Evolutionary conservation across 805 yeast species (phyloP), one percentile per base, ranked within the genome.

Genomic region (Pichia kluyveri): DNA sequence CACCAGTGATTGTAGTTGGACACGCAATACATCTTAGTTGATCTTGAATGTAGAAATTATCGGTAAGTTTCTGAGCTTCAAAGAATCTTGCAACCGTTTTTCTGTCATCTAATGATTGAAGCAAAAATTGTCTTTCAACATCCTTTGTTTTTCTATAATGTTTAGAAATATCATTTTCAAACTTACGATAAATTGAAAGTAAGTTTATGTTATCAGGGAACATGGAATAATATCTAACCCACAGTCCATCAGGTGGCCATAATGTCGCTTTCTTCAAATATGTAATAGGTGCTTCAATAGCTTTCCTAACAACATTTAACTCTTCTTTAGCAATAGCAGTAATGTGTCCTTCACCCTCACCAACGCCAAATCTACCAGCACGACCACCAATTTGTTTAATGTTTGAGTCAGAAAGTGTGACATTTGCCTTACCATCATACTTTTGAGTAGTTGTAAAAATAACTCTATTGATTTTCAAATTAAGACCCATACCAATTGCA

Each of bases 401-500:
- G 48, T 82, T 80, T 0, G 96, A 83, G 5, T 75, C 66, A 0
- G 84, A 69, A 31, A 93, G 62, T 1, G 61, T 61, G 9, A 63
- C 65, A 50, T 70, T 66, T 15, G 62, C 65, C 14, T 57, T 60
- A 7, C 97, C 97, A 60, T 88, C 78, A 56, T 76, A 90, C 63
- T 93, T 93, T 43, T 62, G 61, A 28, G 76, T 68, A 0, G 82
- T 73, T 17, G 84, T 77, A 60, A 93, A 90, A 1, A 93, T 75
- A 6, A 93, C 76, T 51, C 98, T 69, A 50, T 81, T 79, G 54
- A 93, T 90, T 27, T 86, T 82, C 58, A 93, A 70, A 60, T 93
- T 93, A 46, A 93, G 71, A 0, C 99, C 99, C 97, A 93, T 91
- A 2, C 99, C 99, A 52, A 93, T 81, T 0, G 99, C 99, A 68